These are phyloP conservation scores for Neonectria neomacrospora DNA, from an alignment of 2,329 filamentous ascomycete species.

Conservation along the genomic window DNA sequence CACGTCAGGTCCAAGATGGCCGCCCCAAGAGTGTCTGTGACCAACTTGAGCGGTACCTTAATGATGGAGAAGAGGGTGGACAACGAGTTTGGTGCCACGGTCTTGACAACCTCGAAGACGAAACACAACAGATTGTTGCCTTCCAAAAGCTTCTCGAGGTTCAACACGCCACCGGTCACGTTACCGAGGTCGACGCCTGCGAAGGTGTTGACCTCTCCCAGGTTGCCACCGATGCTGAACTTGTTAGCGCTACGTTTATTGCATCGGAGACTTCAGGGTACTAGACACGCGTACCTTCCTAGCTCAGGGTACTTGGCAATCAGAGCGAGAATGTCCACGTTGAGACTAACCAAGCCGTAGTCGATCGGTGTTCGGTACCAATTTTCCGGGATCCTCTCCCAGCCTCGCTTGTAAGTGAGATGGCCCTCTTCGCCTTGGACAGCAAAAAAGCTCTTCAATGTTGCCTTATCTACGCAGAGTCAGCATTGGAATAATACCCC, in stretches of 20 bases:
- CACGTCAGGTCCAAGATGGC: slow-evolving; percentile 13
- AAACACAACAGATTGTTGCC: slow-evolving; percentile 60
- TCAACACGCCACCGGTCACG: slow-evolving; percentile 59
- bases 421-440: slow-evolving; percentile 54
- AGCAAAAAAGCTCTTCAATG: slow-evolving; percentile 58
- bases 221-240: slow-evolving; percentile 61
- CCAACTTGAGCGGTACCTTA: slow-evolving; percentile 13
- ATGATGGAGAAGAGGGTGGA: slow-evolving; percentile 21
- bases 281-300: slow-evolving; percentile 6
- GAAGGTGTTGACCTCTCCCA: slow-evolving; percentile 60
- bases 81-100: slow-evolving; percentile 34
- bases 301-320: slow-evolving; percentile 53
- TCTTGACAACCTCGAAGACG: slow-evolving; percentile 50
- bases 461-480: slow-evolving; percentile 43
- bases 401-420: slow-evolving; percentile 56
- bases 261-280: too few relatives aligned
- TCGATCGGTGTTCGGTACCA: slow-evolving; percentile 58
- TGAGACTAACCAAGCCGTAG: slow-evolving; percentile 55
- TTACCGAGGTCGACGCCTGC: slow-evolving; percentile 55
- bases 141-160: slow-evolving; percentile 52
- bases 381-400: slow-evolving; percentile 62
- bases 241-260: neutral
- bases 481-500: neutral
- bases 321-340: slow-evolving; percentile 51
- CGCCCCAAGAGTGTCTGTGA: slow-evolving; percentile 20